Evolutionary conservation across 805 yeast genomes (phyloP).

Genomic region (Torulaspora microellipsoides): DNA sequence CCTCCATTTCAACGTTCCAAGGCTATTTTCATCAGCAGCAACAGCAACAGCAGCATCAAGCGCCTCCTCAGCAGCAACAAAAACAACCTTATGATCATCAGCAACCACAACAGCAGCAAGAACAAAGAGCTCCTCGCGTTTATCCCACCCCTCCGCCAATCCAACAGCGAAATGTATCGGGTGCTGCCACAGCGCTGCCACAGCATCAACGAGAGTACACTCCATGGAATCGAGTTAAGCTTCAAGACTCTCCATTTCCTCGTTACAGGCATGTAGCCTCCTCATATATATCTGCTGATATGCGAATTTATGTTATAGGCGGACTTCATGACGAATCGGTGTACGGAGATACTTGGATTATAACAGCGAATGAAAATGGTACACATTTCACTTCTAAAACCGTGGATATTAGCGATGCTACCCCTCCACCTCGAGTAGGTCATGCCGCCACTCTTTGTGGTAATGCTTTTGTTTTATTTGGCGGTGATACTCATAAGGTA

Average conservation of each 20-base stretch:
- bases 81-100: conserved; percentile 11
- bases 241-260: conserved; percentile 82
- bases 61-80: conserved; percentile 21
- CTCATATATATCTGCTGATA: conserved; percentile 66
- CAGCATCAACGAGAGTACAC: conserved; percentile 31
- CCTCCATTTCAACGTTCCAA: conserved; percentile 13
- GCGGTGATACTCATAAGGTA: conserved; percentile 88
- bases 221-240: conserved; percentile 66
- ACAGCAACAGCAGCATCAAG: conserved; percentile 11
- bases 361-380: conserved; percentile 44
- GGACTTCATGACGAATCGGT: conserved; percentile 91
- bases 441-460: conserved; percentile 91
- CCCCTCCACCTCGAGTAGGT: conserved; percentile 95
- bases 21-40: conserved; percentile 15
- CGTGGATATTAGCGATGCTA: conserved; percentile 66
- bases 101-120: conserved; percentile 11
- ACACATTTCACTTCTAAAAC: conserved; percentile 41
- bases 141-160: conserved; percentile 24
- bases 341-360: conserved; percentile 92
- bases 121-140: conserved; percentile 15
- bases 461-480: conserved; percentile 90
- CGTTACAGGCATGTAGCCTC: conserved; percentile 91
- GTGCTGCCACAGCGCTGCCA: conserved; percentile 25
- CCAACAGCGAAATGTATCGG: conserved; percentile 32
- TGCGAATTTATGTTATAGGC: conserved; percentile 86